Conservation (phyloP, 345 rosid genomes). For the Melaleuca quinquenervia region DNA sequence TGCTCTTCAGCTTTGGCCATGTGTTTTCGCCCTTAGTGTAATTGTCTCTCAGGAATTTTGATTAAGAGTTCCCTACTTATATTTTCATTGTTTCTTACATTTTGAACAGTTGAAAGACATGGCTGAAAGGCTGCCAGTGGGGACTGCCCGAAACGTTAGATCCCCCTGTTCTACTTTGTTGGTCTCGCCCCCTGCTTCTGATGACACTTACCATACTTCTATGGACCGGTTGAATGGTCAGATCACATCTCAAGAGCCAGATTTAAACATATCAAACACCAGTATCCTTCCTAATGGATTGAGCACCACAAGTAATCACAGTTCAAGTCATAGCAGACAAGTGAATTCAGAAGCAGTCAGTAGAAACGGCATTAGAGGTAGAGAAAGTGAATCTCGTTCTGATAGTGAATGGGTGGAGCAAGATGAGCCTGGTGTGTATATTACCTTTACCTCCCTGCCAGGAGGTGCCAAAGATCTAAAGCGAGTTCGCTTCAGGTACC, state of each 20-base stretch:
- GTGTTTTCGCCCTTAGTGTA: background rate
- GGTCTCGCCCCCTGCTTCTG: slow-evolving; percentile 44
- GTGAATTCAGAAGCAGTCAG: slow-evolving; percentile 44
- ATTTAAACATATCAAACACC: slow-evolving; percentile 25
- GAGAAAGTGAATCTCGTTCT: slow-evolving; percentile 51
- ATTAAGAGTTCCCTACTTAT: background rate
- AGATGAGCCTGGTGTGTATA: slow-evolving; percentile 94
- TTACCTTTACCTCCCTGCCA: slow-evolving; percentile 75
- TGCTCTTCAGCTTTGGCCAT: background rate
- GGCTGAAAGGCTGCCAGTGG: slow-evolving; percentile 91
- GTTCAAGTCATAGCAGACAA: slow-evolving; percentile 35
- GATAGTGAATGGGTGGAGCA: slow-evolving; percentile 95
- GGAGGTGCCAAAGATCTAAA: slow-evolving; percentile 93
- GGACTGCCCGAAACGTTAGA: slow-evolving; percentile 36
- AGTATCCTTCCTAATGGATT: slow-evolving; percentile 42
- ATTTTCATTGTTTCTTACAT: background rate
- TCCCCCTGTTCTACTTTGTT: slow-evolving; percentile 41
- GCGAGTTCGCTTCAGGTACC: slow-evolving; percentile 97
- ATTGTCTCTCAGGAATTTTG: background rate
- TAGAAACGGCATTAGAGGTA: slow-evolving; percentile 48
- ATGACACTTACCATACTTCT: slow-evolving; percentile 29
- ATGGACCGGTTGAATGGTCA: slow-evolving; percentile 34
- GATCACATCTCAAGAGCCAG: slow-evolving; percentile 26
- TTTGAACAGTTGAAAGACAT: slow-evolving; percentile 33
- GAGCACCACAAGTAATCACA: slow-evolving; percentile 28